Evolutionary conservation across 768 basidiomycete species (phyloP), one percentile per base, ranked within the genome.

Genomic region (Lactarius psammicola): DNA sequence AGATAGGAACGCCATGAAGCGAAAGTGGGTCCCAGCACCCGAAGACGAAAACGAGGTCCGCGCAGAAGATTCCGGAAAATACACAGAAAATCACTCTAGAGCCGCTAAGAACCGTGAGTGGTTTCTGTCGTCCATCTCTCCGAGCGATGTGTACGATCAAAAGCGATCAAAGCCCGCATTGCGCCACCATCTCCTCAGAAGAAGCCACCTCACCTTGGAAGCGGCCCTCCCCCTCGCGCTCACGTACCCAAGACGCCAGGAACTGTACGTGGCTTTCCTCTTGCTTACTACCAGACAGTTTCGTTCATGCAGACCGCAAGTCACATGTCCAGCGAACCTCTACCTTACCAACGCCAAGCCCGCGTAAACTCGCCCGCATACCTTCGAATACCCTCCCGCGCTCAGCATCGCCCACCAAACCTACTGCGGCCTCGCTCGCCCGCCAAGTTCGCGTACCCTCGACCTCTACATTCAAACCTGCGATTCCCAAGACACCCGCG

Each of bases 1-100:
- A 60, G 87, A 90, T 68, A 81, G 83, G 69, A 84, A 80, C 61
- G 85, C 86, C 63, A 81, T 87, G 66, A 93, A 92, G 74, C 78
- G 91, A 69, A 92, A 92, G 74, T 90, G 88, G 88, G 82, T 86
- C 4, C 87, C 84, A 20, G 82, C 84, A 59, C 76, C 78, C 70
- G 87, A 88, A 71, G 84, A 86, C 56, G 79, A 75, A 11, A 82
- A 81, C 31, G 74, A 75, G 34, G 80, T 79, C 56, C 77, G 77
- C 38, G 75, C 78, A 59, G 79, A 74, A 33, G 72, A 72, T 31
- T 66, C 68, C 15, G 66, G 64, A 18, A 38, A 60, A 31, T 62
- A 68, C 30, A 28, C 56, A 53, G 68, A 69, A n/a, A 62, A 60
- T 49, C 60, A 65, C 3, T 33, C 30, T 13, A 72, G 74, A 8